Percentiles rank a stretch among this genome's conserved stretches.
Evolutionary conservation across 495 filamentous ascomycete species (phyloP).

Genomic region (Niebla homalea): DNA sequence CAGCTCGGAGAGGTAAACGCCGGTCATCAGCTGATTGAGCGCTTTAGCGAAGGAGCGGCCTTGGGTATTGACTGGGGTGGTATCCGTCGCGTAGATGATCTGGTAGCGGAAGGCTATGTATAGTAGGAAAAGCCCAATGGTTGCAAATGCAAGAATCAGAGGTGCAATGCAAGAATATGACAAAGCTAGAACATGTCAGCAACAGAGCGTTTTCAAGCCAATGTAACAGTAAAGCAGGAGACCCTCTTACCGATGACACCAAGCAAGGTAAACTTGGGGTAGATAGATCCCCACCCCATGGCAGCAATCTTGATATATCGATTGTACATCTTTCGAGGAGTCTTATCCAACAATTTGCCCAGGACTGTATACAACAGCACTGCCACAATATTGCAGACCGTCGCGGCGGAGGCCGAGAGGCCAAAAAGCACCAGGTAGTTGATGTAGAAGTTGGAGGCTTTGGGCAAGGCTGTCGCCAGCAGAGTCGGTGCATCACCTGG

Average conservation of each 20-base stretch:
- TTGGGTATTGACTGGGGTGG: slow-evolving; percentile 65
- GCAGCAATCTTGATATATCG: slow-evolving; percentile 50
- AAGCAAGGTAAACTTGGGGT: slow-evolving; percentile 75
- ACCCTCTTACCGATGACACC: slow-evolving; percentile 48
- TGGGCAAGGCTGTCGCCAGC: slow-evolving; percentile 64
- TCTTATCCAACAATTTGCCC: slow-evolving; percentile 53
- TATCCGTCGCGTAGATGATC: slow-evolving; percentile 76
- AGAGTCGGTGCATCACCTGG: slow-evolving; percentile 47
- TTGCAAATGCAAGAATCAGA: slow-evolving; percentile 72
- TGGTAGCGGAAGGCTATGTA: slow-evolving; percentile 94
- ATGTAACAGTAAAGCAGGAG: background rate
- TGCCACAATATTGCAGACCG: slow-evolving; percentile 63
- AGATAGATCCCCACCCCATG: slow-evolving; percentile 73
- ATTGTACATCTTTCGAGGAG: slow-evolving; percentile 58
- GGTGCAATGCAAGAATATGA: slow-evolving; percentile 84
- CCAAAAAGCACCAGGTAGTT: slow-evolving; percentile 89
- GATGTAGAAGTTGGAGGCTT: slow-evolving; percentile 82
- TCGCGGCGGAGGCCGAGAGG: slow-evolving; percentile 59
- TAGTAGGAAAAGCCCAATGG: slow-evolving; percentile 68
- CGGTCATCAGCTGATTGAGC: slow-evolving; percentile 75
- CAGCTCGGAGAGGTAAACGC: slow-evolving; percentile 68
- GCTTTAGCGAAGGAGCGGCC: slow-evolving; percentile 73
- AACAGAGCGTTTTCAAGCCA: background rate
- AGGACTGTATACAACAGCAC: slow-evolving; percentile 64
- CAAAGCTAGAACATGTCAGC: slow-evolving; percentile 37